Evolutionary conservation across 441 rosid genomes (phyloP).

Genomic region (Euphorbia schlechtendalii): DNA sequence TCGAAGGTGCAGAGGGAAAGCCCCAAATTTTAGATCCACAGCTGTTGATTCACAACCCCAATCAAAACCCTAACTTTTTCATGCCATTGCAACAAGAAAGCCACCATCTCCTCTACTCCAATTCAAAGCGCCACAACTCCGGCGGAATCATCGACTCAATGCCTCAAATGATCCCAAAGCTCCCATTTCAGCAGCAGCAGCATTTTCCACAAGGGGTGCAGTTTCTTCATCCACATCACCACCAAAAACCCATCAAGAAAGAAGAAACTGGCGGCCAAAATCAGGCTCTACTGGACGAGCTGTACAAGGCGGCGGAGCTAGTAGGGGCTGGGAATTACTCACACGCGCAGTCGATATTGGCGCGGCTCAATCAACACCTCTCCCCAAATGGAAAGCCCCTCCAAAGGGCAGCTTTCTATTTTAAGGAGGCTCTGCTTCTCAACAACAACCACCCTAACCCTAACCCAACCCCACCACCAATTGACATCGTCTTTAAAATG

Average conservation of each 20-base stretch:
- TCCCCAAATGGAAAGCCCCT: slow-evolving; percentile 59
- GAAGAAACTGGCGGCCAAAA: slow-evolving; percentile 24
- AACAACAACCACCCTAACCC: slow-evolving; percentile 30
- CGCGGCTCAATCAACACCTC: slow-evolving; percentile 99
- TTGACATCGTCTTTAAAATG: slow-evolving; percentile 48
- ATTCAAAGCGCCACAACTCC: slow-evolving; percentile 36
- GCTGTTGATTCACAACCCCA: slow-evolving; percentile 24
- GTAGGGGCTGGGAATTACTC: slow-evolving; percentile 52
- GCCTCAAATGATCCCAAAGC: slow-evolving; percentile 23
- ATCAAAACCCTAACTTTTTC: slow-evolving; percentile 35
- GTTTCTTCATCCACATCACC: slow-evolving; percentile 34
- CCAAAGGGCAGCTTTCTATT: slow-evolving; percentile 59
- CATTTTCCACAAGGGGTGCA: slow-evolving; percentile 36
- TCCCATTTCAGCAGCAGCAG: slow-evolving; percentile 28
- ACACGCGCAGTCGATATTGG: slow-evolving; percentile 99
- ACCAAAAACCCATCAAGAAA: slow-evolving; percentile 23
- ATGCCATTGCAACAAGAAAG: slow-evolving; percentile 33
- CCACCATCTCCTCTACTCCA: slow-evolving; percentile 35
- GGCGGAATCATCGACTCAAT: slow-evolving; percentile 23
- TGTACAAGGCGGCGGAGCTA: slow-evolving; percentile 54
- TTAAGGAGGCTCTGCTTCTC: slow-evolving; percentile 65
- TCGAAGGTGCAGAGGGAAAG: slow-evolving; percentile 33
- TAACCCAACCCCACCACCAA: slow-evolving; percentile 32
- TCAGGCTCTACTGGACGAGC: slow-evolving; percentile 45
- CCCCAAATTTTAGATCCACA: slow-evolving; percentile 37